phyloP scores from a whole-genome alignment of 1,139 yeast species.

The Zygoascus sp. region DNA sequence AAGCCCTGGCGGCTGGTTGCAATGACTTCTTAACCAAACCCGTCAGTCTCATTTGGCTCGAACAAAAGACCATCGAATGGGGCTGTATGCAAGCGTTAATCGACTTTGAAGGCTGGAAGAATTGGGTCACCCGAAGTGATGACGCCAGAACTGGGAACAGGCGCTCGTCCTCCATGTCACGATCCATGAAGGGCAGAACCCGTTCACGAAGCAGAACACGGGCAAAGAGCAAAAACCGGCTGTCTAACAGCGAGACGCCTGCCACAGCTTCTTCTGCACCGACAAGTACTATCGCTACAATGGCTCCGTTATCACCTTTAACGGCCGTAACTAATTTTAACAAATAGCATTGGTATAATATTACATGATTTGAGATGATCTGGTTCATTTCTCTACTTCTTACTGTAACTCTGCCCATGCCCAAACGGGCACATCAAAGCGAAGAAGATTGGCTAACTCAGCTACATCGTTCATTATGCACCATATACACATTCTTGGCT shows the following conservation, averaged over 20 bases:
- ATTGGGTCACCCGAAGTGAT: slow-evolving; percentile 51
- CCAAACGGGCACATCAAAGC: slow-evolving; percentile 6
- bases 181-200: not conserved
- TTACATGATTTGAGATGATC: not conserved
- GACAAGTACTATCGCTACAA: not conserved
- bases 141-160: not conserved
- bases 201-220: slow-evolving; percentile 5
- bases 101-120: slow-evolving; percentile 94
- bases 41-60: slow-evolving; percentile 89
- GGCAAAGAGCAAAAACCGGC: slow-evolving; percentile 1
- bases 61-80: slow-evolving; percentile 94
- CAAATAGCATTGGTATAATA: not conserved
- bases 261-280: not conserved
- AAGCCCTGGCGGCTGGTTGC: slow-evolving; percentile 94
- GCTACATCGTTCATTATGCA: slow-evolving; percentile 28
- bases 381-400: not conserved
- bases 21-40: slow-evolving; percentile 97
- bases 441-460: slow-evolving; percentile 8
- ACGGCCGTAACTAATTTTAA: not conserved
- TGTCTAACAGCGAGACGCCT: not conserved
- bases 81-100: slow-evolving; percentile 90
- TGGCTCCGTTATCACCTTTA: slow-evolving; percentile 1
- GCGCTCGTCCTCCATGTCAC: slow-evolving; percentile 1
- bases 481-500: slow-evolving; percentile 50
- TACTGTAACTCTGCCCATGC: not conserved